Percentiles rank a stretch among this genome's conserved stretches.
phyloP scores from a whole-genome alignment of 495 filamentous ascomycete genomes.

The Penicillium angulare region DNA sequence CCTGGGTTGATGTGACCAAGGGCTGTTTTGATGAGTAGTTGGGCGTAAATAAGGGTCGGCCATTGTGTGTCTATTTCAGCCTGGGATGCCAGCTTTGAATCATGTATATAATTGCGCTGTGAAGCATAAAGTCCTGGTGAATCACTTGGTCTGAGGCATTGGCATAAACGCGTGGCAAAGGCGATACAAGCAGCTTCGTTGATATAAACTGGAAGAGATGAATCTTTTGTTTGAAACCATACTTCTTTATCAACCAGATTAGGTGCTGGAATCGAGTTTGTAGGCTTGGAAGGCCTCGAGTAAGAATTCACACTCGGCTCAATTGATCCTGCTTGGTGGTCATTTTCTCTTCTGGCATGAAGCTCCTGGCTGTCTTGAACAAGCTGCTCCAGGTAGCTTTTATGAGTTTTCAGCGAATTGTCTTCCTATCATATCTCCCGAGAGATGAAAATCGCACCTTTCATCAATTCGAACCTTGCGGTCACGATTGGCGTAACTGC shows the following conservation, averaged over 20 bases:
- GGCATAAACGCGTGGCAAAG: slow-evolving; percentile 39
- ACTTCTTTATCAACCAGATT: slow-evolving; percentile 22
- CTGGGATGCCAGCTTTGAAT: slow-evolving; percentile 19
- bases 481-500: slow-evolving; percentile 35
- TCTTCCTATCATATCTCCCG: not conserved
- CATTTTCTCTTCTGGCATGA: slow-evolving; percentile 16
- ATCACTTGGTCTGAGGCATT: slow-evolving; percentile 28
- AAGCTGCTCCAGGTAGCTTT: slow-evolving; percentile 33
- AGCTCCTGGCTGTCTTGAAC: slow-evolving; percentile 31
- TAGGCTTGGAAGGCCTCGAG: not conserved
- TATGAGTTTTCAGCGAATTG: not conserved
- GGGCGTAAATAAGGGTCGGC: slow-evolving; percentile 30
- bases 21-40: slow-evolving; percentile 35
- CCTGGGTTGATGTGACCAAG: slow-evolving; percentile 30
- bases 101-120: slow-evolving; percentile 32
- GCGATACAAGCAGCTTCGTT: slow-evolving; percentile 39
- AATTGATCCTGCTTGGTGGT: not conserved
- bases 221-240: slow-evolving; percentile 36
- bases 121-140: slow-evolving; percentile 28
- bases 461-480: slow-evolving; percentile 38
- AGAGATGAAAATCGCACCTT: slow-evolving; percentile 17
- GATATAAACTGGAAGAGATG: slow-evolving; percentile 35
- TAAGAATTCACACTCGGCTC: not conserved
- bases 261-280: not conserved
- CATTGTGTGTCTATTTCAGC: slow-evolving; percentile 24